Percentiles rank a stretch among this genome's conserved stretches.
Conservation (phyloP, 306 rosid genomes). For the Ormosia emarginata region DNA sequence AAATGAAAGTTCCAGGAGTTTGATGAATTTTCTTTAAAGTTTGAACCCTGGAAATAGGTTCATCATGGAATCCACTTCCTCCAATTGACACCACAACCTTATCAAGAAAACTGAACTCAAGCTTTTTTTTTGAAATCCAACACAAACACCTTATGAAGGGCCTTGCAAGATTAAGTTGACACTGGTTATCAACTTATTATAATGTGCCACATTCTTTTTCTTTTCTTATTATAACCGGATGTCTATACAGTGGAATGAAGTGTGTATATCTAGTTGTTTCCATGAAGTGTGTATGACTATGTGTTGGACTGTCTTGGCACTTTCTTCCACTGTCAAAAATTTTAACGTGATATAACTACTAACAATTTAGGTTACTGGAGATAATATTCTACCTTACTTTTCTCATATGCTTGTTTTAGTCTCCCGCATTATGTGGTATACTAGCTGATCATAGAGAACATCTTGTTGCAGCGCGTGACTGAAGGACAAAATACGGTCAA, state of each 20-base stretch:
- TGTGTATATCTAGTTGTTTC: not conserved
- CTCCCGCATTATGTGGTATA: not conserved
- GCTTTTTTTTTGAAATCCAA: not conserved
- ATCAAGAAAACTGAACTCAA: not conserved
- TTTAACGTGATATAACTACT: not conserved
- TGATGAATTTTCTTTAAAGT: not conserved
- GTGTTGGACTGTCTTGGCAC: not conserved
- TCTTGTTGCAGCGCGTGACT: conserved; percentile 74
- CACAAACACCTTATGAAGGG: not conserved
- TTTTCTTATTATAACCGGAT: not conserved
- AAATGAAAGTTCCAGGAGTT: not conserved
- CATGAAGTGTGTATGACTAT: not conserved
- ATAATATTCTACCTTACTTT: not conserved
- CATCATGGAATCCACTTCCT: not conserved
- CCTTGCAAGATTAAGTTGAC: not conserved
- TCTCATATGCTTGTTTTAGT: not conserved
- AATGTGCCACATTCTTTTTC: not conserved
- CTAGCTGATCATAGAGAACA: conserved; percentile 1
- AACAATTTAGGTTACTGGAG: not conserved
- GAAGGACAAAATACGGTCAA: conserved; percentile 61
- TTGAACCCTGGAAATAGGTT: not conserved
- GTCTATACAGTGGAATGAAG: not conserved
- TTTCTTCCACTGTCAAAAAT: not conserved
- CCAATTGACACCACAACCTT: not conserved
- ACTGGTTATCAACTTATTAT: not conserved